Evolutionary conservation across 1,284 basidiomycete species (phyloP).

Genomic region (Ganoderma sp.): DNA sequence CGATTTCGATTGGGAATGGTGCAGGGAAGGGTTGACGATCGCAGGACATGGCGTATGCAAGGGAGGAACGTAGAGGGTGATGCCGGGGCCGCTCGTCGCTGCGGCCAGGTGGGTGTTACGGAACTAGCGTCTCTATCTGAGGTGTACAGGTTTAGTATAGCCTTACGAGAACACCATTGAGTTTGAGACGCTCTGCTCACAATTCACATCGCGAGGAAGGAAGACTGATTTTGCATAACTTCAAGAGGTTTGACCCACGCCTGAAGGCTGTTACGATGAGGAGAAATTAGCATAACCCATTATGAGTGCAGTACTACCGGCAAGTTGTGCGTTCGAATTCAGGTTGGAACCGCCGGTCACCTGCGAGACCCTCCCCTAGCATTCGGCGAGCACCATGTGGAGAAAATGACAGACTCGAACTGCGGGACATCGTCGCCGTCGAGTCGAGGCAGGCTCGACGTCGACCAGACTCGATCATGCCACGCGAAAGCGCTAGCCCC

Average conservation of each 20-base stretch:
- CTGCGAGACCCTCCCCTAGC: no score
- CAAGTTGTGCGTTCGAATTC: no score
- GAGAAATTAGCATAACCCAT: no score
- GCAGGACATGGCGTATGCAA: background rate
- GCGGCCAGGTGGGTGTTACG: no score
- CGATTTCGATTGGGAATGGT: conserved; percentile 3
- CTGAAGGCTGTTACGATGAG: no score
- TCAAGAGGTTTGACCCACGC: no score
- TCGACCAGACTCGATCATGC: no score
- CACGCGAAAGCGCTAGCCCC: no score
- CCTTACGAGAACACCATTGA: background rate
- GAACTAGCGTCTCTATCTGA: background rate
- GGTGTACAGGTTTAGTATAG: background rate
- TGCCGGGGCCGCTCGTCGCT: no score
- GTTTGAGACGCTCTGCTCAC: background rate
- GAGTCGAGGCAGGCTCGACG: background rate
- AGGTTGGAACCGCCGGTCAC: no score
- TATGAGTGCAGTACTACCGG: no score
- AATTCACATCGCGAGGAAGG: background rate
- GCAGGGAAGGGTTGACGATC: background rate
- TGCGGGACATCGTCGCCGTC: background rate
- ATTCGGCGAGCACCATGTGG: background rate
- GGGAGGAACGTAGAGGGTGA: background rate
- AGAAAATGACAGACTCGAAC: background rate
- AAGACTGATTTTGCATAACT: no score